Evolutionary conservation across 768 basidiomycete genomes (phyloP).

Genomic region (Tulasnella sp.): DNA sequence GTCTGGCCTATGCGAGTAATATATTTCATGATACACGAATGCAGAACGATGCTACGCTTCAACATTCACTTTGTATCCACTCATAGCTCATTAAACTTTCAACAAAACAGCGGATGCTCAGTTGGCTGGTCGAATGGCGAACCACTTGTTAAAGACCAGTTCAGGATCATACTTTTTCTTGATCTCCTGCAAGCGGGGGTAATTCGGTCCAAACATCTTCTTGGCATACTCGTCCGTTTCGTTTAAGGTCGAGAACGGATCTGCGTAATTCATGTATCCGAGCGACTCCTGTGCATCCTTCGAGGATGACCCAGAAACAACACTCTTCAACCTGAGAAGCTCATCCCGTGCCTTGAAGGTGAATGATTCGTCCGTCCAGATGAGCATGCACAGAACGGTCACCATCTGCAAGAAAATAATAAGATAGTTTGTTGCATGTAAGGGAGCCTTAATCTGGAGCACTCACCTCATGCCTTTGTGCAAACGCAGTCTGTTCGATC

Average conservation of each 20-base stretch:
- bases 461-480: slow-evolving; percentile 12
- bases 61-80: too few relatives aligned
- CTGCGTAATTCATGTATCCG: slow-evolving; percentile 18
- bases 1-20: too few relatives aligned
- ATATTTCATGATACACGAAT: too few relatives aligned
- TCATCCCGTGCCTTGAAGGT: not conserved
- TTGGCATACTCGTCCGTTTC: slow-evolving; percentile 19
- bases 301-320: slow-evolving; percentile 9
- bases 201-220: slow-evolving; percentile 27
- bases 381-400: not conserved
- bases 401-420: not conserved
- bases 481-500: slow-evolving; percentile 21
- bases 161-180: slow-evolving; percentile 31
- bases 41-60: too few relatives aligned
- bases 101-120: not conserved
- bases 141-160: slow-evolving; percentile 31
- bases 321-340: not conserved
- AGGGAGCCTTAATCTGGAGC: not conserved
- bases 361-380: not conserved
- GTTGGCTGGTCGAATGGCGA: slow-evolving; percentile 27
- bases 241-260: not conserved
- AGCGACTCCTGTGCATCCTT: slow-evolving; percentile 12
- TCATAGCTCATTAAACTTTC: not conserved
- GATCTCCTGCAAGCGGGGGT: slow-evolving; percentile 20
- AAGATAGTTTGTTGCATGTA: not conserved